These are phyloP conservation scores for Corrigiola litoralis DNA, from an alignment of 179 eudicot species.

Conservation along the genomic window DNA sequence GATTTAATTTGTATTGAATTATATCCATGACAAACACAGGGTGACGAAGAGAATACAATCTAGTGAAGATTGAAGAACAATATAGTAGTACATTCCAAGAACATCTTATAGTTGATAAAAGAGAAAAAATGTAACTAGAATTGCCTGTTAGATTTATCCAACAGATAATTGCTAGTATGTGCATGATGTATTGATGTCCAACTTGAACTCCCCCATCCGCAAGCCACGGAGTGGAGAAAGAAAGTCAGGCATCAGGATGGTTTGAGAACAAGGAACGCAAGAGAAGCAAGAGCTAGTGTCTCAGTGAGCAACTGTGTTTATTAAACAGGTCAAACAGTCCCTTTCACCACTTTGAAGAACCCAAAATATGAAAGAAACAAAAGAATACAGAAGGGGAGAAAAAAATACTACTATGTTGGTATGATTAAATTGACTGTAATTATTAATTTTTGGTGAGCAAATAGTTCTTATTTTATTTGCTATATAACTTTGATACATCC, in stretches of 20 bases:
- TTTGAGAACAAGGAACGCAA: not conserved
- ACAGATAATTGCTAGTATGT: too few species aligned
- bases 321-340: conserved; percentile 22
- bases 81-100: too few species aligned
- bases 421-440: not conserved
- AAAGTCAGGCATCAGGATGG: not conserved
- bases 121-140: too few species aligned
- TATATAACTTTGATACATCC: conserved; percentile 22
- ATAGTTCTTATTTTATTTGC: conserved; percentile 6
- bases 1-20: too few species aligned
- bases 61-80: too few species aligned
- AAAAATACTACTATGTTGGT: not conserved
- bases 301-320: conserved; percentile 10
- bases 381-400: not conserved
- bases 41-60: too few species aligned
- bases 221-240: conserved; percentile 5
- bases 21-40: too few species aligned
- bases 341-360: conserved; percentile 15
- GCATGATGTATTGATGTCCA: too few species aligned
- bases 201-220: conserved; percentile 8
- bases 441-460: not conserved
- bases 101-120: too few species aligned
- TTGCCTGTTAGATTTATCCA: too few species aligned
- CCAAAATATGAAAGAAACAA: not conserved
- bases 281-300: not conserved